These are phyloP conservation scores for Erysimum pusillum DNA, from an alignment of 441 rosid species.

Conservation along the genomic window DNA sequence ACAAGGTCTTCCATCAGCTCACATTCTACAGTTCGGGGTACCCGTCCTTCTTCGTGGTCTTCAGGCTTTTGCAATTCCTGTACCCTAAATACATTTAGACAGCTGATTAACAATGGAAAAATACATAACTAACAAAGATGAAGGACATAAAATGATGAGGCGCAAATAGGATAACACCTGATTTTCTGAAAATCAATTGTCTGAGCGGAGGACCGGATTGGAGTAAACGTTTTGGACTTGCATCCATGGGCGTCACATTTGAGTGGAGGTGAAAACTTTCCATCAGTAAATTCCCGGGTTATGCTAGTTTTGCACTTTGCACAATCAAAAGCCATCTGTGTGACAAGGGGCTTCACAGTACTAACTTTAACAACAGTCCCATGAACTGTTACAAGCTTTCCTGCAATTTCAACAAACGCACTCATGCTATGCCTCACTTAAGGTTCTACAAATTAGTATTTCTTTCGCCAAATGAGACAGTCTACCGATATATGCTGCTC, in stretches of 20 bases:
- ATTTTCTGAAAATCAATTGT: conserved; percentile 96
- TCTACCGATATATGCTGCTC: conserved; percentile 96
- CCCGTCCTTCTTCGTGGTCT: conserved; percentile 98
- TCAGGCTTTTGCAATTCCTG: conserved; percentile 83
- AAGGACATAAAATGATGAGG: neutral
- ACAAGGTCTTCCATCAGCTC: conserved; percentile 95
- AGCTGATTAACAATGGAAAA: conserved; percentile 26
- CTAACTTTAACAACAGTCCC: conserved; percentile 93
- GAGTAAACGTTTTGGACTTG: conserved; percentile 80
- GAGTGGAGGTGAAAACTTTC: conserved; percentile 90
- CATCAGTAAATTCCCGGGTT: conserved; percentile 75
- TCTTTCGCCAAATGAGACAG: conserved; percentile 1
- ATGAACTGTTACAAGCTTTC: conserved; percentile 91
- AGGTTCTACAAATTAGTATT: neutral
- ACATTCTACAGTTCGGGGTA: conserved; percentile 98
- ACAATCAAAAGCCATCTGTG: conserved; percentile 82
- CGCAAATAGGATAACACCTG: conserved; percentile 55
- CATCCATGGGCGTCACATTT: conserved; percentile 84
- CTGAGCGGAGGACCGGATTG: conserved; percentile 82
- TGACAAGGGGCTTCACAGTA: conserved; percentile 90
- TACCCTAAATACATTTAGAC: conserved; percentile 55
- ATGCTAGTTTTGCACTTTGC: conserved; percentile 78
- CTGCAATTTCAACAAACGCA: conserved; percentile 55
- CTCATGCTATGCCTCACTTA: conserved; percentile 17
- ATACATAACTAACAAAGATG: conserved; percentile 17